A percentile compares a stretch with the other conserved stretches of the same genome.
phyloP scores from a whole-genome alignment of 768 basidiomycete genomes.

The Leccinellum albellum region DNA sequence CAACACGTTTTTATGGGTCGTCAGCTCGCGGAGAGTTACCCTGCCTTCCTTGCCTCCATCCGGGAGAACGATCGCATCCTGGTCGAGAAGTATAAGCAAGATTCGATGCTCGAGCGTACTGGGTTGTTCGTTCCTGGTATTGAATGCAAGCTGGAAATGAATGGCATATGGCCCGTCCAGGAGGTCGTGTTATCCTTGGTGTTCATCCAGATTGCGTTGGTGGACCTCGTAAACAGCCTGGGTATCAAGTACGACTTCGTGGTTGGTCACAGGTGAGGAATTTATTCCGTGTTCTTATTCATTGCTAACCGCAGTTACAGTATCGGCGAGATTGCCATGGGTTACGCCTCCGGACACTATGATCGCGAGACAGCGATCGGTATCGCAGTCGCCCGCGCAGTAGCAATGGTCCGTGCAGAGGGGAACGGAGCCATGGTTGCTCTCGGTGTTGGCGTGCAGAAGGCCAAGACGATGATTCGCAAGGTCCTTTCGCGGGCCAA shows the following conservation, averaged over 20 bases:
- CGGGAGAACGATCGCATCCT: conserved; percentile 31
- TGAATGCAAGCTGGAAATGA: conserved; percentile 19
- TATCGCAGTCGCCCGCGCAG: conserved; percentile 34
- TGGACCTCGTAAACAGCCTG: conserved; percentile 31
- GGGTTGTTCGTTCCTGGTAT: conserved; percentile 30
- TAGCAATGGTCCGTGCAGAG: conserved; percentile 32
- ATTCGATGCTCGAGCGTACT: conserved; percentile 32
- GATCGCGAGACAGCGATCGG: conserved; percentile 33
- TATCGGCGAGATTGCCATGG: conserved; percentile 35
- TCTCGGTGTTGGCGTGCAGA: conserved; percentile 31
- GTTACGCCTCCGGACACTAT: conserved; percentile 36
- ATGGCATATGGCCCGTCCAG: conserved; percentile 31
- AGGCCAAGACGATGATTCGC: conserved; percentile 31
- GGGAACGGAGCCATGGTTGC: conserved; percentile 36
- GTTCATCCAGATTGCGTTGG: conserved; percentile 33
- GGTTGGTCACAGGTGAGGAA: conserved; percentile 30
- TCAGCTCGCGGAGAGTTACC: conserved; percentile 32
- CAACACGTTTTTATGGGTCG: conserved; percentile 37
- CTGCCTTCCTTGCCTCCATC: conserved; percentile 29
- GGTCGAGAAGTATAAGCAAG: conserved; percentile 23
- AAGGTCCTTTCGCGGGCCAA: conserved; percentile 28
- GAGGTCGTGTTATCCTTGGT: conserved; percentile 33
- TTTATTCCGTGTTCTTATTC: background rate
- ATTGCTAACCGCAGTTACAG: conserved; percentile 10
- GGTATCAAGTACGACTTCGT: conserved; percentile 34